These are phyloP conservation scores for Flaveria robusta DNA, from an alignment of 129 eudicot species.

Conservation along the genomic window DNA sequence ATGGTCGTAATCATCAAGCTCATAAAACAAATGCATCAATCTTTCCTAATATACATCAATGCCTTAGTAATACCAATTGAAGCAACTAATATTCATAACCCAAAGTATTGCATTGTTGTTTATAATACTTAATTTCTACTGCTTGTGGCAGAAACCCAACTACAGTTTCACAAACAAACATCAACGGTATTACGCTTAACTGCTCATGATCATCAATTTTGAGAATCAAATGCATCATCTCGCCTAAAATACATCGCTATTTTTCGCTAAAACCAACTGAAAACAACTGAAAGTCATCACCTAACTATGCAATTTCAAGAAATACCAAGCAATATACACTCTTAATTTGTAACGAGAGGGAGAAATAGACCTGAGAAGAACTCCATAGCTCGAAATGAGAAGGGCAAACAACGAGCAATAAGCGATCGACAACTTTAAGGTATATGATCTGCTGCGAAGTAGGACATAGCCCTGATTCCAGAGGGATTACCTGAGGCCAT, in stretches of 20 bases:
- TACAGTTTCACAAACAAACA: conserved; percentile 9
- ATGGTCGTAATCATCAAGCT: conserved; percentile 14
- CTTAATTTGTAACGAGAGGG: not conserved
- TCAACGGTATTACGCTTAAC: conserved; percentile 1
- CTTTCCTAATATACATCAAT: not conserved
- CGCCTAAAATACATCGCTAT: not conserved
- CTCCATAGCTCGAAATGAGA: conserved; percentile 97
- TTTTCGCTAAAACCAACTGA: not conserved
- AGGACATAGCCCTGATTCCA: conserved; percentile 64
- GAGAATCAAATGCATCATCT: conserved; percentile 12
- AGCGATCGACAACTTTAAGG: conserved; percentile 64
- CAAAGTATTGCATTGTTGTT: not conserved
- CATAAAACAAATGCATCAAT: conserved; percentile 14
- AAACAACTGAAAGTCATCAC: conserved; percentile 11
- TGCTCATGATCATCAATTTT: conserved; percentile 22
- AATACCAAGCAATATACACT: not conserved
- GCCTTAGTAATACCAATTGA: not conserved
- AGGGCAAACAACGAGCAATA: conserved; percentile 80
- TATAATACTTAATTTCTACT: conserved; percentile 2
- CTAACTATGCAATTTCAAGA: not conserved
- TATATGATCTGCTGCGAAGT: conserved; percentile 72
- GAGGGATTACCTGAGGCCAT: conserved; percentile 97
- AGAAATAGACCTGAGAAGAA: conserved; percentile 70
- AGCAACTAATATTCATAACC: conserved; percentile 1
- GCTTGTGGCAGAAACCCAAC: conserved; percentile 15